These are phyloP conservation scores for Lanmaoa pseudosensibilis DNA, from an alignment of 768 basidiomycete species.

Conservation along the genomic window DNA sequence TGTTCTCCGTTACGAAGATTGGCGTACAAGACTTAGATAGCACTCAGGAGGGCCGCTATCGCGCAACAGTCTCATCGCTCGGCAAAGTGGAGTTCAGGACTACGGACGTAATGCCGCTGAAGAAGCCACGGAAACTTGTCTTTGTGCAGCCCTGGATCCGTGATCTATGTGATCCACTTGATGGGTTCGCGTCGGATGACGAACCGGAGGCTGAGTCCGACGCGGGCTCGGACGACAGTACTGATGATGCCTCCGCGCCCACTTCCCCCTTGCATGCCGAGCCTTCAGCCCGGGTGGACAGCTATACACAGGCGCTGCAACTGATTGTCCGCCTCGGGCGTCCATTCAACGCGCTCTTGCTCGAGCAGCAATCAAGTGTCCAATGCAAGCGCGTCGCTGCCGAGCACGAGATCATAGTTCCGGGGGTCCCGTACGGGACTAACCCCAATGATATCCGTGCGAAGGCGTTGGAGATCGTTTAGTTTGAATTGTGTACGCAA, in stretches of 20 bases:
- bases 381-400: constrained; percentile 21
- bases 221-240: not conserved
- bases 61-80: not conserved
- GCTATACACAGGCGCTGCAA: not conserved
- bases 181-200: not conserved
- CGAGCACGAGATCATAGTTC: not conserved
- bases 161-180: not conserved
- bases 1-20: not conserved
- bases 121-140: not conserved
- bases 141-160: constrained; percentile 14
- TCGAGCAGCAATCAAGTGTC: not conserved
- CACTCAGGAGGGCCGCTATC: not conserved
- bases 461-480: not conserved
- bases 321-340: not conserved
- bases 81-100: constrained; percentile 5
- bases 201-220: not conserved
- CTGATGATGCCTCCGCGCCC: not conserved
- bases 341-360: constrained; percentile 6
- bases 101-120: not conserved
- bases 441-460: not conserved
- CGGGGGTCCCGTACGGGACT: not conserved
- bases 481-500: not conserved
- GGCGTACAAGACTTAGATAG: not conserved
- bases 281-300: not conserved
- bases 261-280: not conserved